Conservation (phyloP, 768 basidiomycete species). For the Cystofilobasidium macerans region DNA sequence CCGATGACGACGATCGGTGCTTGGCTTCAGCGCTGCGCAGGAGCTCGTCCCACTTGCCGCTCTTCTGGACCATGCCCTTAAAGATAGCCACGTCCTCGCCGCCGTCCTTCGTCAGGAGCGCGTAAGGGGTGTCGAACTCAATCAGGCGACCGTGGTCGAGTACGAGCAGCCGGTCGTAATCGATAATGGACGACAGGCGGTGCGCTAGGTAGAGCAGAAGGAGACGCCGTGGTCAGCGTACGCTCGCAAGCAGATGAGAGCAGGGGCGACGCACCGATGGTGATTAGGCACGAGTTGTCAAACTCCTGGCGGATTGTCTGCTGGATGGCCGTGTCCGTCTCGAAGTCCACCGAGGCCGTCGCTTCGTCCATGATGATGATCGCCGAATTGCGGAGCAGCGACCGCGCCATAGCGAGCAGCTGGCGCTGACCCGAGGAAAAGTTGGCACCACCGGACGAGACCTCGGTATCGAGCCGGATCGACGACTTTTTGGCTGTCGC, state of each 20-base stretch:
- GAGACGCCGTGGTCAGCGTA: background rate
- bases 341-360: constrained; percentile 37
- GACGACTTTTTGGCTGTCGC: constrained; percentile 8
- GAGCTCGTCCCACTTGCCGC: constrained; percentile 36
- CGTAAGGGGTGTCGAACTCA: constrained; percentile 35
- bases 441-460: constrained; percentile 76
- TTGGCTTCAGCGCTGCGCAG: constrained; percentile 29
- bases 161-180: constrained; percentile 38
- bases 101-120: constrained; percentile 33
- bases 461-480: constrained; percentile 40
- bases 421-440: constrained; percentile 90
- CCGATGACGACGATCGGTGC: background rate
- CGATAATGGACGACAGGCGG: constrained; percentile 36
- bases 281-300: constrained; percentile 35
- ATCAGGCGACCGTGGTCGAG: constrained; percentile 37
- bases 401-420: constrained; percentile 34
- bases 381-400: constrained; percentile 25
- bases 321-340: constrained; percentile 38
- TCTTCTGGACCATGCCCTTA: constrained; percentile 32
- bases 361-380: constrained; percentile 29
- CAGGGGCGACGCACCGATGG: constrained; percentile 27
- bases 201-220: background rate
- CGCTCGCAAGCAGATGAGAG: background rate
- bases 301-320: constrained; percentile 36
- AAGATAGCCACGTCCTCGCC: constrained; percentile 33